phyloP scores from a whole-genome alignment of 768 basidiomycete species.

The Termitomyces heimii region DNA sequence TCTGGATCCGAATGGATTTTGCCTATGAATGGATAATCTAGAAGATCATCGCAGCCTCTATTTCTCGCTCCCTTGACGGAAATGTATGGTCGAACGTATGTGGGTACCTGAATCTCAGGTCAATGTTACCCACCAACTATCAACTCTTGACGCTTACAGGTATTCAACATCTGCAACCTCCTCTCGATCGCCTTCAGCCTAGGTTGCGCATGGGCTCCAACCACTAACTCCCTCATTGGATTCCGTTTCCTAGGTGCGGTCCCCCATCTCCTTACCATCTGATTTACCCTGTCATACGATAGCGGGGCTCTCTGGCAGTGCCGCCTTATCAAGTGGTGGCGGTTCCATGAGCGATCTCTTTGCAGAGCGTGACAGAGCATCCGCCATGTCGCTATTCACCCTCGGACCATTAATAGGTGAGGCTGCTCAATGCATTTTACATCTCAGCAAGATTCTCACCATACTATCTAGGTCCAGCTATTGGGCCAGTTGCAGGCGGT shows the following conservation, averaged over 20 bases:
- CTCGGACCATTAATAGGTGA: slow-evolving; percentile 59
- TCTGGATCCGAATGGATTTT: not conserved
- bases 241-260: slow-evolving; percentile 59
- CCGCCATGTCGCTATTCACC: slow-evolving; percentile 63
- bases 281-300: slow-evolving; percentile 15
- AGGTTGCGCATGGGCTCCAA: slow-evolving; percentile 64
- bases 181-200: slow-evolving; percentile 59
- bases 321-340: slow-evolving; percentile 57
- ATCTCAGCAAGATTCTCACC: not conserved
- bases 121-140: not conserved
- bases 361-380: slow-evolving; percentile 40
- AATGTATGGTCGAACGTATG: slow-evolving; percentile 67
- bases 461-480: not conserved
- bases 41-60: slow-evolving; percentile 34
- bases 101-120: not conserved
- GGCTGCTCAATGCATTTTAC: not conserved
- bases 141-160: not conserved
- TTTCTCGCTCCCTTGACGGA: slow-evolving; percentile 63
- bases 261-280: not conserved
- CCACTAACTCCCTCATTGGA: slow-evolving; percentile 42
- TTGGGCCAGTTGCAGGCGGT: slow-evolving; percentile 58
- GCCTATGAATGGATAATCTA: not conserved
- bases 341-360: slow-evolving; percentile 66
- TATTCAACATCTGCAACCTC: slow-evolving; percentile 59
- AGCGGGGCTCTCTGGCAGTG: slow-evolving; percentile 56